phyloP scores from a whole-genome alignment of 768 basidiomycete genomes.

The Kwoniella newhampshirensis region DNA sequence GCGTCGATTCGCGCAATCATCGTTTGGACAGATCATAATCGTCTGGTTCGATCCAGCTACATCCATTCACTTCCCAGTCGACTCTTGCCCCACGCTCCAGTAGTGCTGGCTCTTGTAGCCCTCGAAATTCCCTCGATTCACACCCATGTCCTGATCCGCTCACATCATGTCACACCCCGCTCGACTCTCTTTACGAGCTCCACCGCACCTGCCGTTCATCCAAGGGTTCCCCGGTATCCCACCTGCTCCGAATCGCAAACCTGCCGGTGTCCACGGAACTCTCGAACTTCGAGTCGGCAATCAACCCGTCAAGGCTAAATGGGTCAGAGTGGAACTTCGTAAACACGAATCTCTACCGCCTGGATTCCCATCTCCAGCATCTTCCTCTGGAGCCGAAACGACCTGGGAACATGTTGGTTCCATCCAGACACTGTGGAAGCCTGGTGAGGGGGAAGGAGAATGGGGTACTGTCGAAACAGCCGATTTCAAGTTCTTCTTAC shows the following conservation, averaged over 20 bases:
- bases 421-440: slow-evolving; percentile 79
- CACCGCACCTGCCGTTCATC: slow-evolving; percentile 52
- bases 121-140: no score
- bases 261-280: slow-evolving; percentile 56
- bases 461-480: slow-evolving; percentile 67
- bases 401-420: slow-evolving; percentile 56
- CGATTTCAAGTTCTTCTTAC: slow-evolving; percentile 84
- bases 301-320: slow-evolving; percentile 77
- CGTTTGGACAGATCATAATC: no score
- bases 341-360: slow-evolving; percentile 70
- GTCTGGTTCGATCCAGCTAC: no score
- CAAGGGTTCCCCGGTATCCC: slow-evolving; percentile 52
- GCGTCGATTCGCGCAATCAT: no score
- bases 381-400: slow-evolving; percentile 6
- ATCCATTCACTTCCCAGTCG: no score
- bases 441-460: slow-evolving; percentile 61
- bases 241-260: slow-evolving; percentile 26
- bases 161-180: slow-evolving; percentile 40
- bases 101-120: no score
- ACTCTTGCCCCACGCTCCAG: no score
- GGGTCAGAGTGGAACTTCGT: slow-evolving; percentile 85
- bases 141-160: no score
- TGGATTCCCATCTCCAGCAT: slow-evolving; percentile 22
- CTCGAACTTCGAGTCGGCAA: slow-evolving; percentile 77
- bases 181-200: slow-evolving; percentile 45